Evolutionary conservation across 208 protist species (phyloP).

Genomic region (Trypanosoma scelopori): DNA sequence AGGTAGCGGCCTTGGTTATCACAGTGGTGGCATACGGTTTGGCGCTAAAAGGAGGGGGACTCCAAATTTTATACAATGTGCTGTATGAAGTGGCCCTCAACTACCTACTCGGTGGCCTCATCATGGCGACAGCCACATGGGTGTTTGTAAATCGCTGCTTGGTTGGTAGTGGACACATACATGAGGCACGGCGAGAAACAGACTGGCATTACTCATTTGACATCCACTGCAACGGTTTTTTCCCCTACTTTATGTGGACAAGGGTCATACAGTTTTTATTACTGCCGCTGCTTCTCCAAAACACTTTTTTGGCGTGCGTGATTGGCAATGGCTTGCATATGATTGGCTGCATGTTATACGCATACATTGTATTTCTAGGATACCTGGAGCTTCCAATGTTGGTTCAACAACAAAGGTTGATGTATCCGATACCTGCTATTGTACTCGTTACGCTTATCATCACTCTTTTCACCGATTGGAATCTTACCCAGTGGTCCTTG

Average conservation of each 20-base stretch:
- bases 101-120: conserved; percentile 64
- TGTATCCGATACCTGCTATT: conserved; percentile 84
- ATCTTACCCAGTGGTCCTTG: conserved; percentile 35
- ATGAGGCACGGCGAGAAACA: conserved; percentile 66
- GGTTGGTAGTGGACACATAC: conserved; percentile 21
- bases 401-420: conserved; percentile 77
- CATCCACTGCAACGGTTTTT: conserved; percentile 97
- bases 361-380: conserved; percentile 92
- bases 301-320: conserved; percentile 33
- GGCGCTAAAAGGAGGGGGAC: conserved; percentile 15
- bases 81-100: conserved; percentile 66
- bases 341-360: conserved; percentile 69
- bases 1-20: conserved; percentile 82
- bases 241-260: conserved; percentile 94
- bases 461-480: conserved; percentile 40
- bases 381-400: conserved; percentile 92
- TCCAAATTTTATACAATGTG: conserved; percentile 41
- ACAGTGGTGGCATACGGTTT: conserved; percentile 57
- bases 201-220: conserved; percentile 97
- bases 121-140: conserved; percentile 75
- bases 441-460: conserved; percentile 50
- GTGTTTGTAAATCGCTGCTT: conserved; percentile 73
- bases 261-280: conserved; percentile 87
- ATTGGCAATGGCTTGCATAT: conserved; percentile 69
- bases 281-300: conserved; percentile 51